Conservation (phyloP, 2,329 filamentous ascomycete species). For the Lasiodiplodia gonubiensis region DNA sequence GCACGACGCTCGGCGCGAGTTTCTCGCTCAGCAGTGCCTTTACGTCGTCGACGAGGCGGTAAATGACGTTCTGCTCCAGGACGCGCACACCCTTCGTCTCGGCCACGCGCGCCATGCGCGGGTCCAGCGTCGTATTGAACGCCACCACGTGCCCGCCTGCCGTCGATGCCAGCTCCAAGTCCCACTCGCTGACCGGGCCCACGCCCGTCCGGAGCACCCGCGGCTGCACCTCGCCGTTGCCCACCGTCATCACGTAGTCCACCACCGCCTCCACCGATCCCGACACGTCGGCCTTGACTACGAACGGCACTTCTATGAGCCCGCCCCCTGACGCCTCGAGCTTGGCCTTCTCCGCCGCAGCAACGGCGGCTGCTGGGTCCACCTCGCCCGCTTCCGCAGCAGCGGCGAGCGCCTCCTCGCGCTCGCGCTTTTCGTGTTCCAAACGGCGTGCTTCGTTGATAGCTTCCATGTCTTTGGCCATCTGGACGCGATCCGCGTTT, state of each 20-base stretch:
- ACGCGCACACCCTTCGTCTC: slow-evolving; percentile 75
- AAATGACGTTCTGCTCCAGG: slow-evolving; percentile 86
- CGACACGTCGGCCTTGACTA: slow-evolving; percentile 90
- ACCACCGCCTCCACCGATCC: slow-evolving; percentile 92
- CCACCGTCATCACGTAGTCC: slow-evolving; percentile 76
- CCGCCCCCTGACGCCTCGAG: slow-evolving; percentile 46
- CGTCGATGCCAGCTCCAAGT: slow-evolving; percentile 83
- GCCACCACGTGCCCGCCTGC: slow-evolving; percentile 79
- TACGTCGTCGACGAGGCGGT: slow-evolving; percentile 76
- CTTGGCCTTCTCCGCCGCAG: slow-evolving; percentile 46
- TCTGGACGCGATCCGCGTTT: slow-evolving; percentile 69
- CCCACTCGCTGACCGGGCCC: slow-evolving; percentile 81
- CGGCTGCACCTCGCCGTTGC: slow-evolving; percentile 81
- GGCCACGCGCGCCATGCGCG: slow-evolving; percentile 71
- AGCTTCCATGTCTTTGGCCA: slow-evolving; percentile 73
- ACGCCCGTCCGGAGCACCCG: slow-evolving; percentile 78
- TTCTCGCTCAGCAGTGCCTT: slow-evolving; percentile 70
- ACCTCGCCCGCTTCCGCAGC: slow-evolving; percentile 34
- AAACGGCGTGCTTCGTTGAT: slow-evolving; percentile 70
- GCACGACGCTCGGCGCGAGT: slow-evolving; percentile 69
- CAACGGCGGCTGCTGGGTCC: slow-evolving; percentile 40
- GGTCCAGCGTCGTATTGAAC: slow-evolving; percentile 78
- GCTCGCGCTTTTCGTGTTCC: slow-evolving; percentile 67
- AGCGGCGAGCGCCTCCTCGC: slow-evolving; percentile 46
- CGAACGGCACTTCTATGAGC: slow-evolving; percentile 70